phyloP scores from a whole-genome alignment of 73 alveolate genomes.

The Vitrella brassicaformis region DNA sequence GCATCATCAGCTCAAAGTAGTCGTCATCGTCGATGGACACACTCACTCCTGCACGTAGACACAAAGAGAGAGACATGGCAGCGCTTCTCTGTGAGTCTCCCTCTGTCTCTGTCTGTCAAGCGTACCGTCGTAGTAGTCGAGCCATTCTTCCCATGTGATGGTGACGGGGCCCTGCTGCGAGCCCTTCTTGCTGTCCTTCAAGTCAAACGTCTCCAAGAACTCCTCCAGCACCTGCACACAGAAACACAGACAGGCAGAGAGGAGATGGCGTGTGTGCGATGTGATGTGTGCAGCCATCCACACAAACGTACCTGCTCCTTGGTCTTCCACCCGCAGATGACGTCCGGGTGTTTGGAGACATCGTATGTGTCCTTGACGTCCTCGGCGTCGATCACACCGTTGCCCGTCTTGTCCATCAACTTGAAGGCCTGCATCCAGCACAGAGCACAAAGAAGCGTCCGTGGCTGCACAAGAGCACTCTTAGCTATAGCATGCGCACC shows the following conservation, averaged over 20 bases:
- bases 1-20: slow-evolving; percentile 26
- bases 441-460: too few relatives aligned
- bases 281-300: not conserved
- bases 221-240: not conserved
- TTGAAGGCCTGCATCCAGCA: too few relatives aligned
- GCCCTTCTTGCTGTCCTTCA: not conserved
- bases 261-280: too few relatives aligned
- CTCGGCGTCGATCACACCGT: slow-evolving; percentile 11
- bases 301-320: not conserved
- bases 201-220: slow-evolving; percentile 15
- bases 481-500: too few relatives aligned
- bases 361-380: slow-evolving; percentile 22
- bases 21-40: slow-evolving; percentile 5
- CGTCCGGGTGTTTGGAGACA: slow-evolving; percentile 20
- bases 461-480: too few relatives aligned
- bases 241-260: not conserved
- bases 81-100: not conserved
- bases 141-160: not conserved
- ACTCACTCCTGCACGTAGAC: too few relatives aligned
- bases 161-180: not conserved
- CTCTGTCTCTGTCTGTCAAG: not conserved
- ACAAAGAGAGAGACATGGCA: too few relatives aligned
- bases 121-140: not conserved
- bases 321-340: slow-evolving; percentile 5
- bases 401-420: slow-evolving; percentile 11